Evolutionary conservation across 2,329 filamentous ascomycete species (phyloP).

Genomic region (Emmonsiellopsis sp.): DNA sequence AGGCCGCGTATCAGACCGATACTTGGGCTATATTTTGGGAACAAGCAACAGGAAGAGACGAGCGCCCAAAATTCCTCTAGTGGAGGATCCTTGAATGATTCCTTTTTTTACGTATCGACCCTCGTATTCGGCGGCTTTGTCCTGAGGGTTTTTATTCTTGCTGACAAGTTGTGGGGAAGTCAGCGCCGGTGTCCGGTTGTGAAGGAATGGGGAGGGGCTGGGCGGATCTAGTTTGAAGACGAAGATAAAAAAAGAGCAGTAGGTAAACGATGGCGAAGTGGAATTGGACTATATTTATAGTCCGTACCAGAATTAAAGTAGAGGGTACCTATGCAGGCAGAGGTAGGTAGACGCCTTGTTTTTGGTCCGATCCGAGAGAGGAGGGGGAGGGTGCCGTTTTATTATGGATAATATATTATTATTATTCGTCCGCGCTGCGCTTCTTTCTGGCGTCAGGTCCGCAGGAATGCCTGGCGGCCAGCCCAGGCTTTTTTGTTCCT

Average conservation of each 20-base stretch:
- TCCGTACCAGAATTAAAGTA: neutral
- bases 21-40: too few species aligned
- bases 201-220: neutral
- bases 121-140: neutral
- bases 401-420: neutral
- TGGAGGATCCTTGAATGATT: neutral
- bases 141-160: neutral
- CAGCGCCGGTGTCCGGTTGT: neutral
- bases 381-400: neutral
- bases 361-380: neutral
- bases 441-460: neutral
- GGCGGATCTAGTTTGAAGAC: neutral
- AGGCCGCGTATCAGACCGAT: too few species aligned
- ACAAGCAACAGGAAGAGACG: neutral
- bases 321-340: neutral
- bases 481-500: neutral
- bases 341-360: neutral
- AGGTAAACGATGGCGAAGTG: neutral
- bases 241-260: neutral
- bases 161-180: neutral
- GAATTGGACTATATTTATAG: constrained; percentile 2
- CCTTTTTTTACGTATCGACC: neutral
- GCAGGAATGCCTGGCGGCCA: neutral
- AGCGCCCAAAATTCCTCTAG: neutral
- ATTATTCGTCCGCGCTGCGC: constrained; percentile 1